A percentile compares a stretch with the other conserved stretches of the same genome.
These are phyloP conservation scores for Fistulinella prunicolor DNA, from an alignment of 768 basidiomycete species.

Conservation along the genomic window DNA sequence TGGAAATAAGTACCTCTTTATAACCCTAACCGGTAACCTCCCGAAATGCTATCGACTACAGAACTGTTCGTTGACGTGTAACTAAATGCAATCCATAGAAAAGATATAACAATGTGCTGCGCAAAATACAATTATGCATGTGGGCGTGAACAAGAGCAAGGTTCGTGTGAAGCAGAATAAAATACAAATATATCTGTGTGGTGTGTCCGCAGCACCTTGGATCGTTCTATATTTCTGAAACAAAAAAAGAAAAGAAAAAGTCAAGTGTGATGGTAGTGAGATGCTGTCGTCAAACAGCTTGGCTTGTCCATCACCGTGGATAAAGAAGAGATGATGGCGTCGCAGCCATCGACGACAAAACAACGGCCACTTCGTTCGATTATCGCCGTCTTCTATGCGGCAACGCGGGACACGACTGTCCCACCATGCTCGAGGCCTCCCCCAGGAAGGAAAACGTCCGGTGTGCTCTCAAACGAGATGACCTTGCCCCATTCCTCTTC, in stretches of 20 bases:
- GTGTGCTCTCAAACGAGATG: conserved; percentile 36
- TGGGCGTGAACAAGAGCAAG: conserved; percentile 3
- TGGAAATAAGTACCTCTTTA: no score
- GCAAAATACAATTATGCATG: conserved; percentile 12
- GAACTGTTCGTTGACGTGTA: background rate
- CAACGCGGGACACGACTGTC: conserved; percentile 36
- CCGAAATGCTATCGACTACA: conserved; percentile 1
- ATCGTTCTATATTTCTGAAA: background rate
- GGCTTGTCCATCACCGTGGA: background rate
- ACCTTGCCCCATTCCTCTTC: conserved; percentile 25
- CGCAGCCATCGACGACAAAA: background rate
- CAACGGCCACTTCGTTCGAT: background rate
- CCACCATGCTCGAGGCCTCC: conserved; percentile 33
- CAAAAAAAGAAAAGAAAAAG: background rate
- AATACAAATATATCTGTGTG: conserved; percentile 9
- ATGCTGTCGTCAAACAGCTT: background rate
- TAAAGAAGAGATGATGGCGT: background rate
- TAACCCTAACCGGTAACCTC: no score
- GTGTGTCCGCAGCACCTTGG: conserved; percentile 11
- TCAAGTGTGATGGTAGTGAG: background rate
- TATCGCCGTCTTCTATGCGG: conserved; percentile 12
- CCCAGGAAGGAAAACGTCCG: conserved; percentile 27
- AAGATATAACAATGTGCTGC: background rate
- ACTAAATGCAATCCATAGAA: conserved; percentile 5
- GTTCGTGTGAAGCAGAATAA: conserved; percentile 4